A percentile compares a stretch with the other conserved stretches of the same genome.
phyloP scores from a whole-genome alignment of 495 filamentous ascomycete genomes.

The Ramalina intermedia region DNA sequence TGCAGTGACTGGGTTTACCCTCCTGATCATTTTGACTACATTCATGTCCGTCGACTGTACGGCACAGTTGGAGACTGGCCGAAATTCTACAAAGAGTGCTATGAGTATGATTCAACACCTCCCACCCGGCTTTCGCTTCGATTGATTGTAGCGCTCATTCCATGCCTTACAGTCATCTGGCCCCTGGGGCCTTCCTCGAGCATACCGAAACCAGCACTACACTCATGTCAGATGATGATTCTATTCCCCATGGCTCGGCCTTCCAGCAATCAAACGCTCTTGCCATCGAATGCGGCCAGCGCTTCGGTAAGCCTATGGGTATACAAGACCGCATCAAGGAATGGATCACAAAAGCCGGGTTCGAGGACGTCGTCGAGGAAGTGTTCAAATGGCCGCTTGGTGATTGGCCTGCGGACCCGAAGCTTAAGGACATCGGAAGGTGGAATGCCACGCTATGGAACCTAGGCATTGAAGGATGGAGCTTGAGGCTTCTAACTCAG shows the following conservation, averaged over 20 bases:
- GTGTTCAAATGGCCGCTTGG: conserved; percentile 52
- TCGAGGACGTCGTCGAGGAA: conserved; percentile 41
- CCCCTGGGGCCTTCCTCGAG: conserved; percentile 54
- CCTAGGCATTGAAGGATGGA: conserved; percentile 42
- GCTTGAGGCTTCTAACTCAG: conserved; percentile 44
- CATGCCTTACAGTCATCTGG: conserved; percentile 23
- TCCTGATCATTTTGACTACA: conserved; percentile 44
- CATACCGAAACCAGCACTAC: conserved; percentile 38
- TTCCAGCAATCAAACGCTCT: conserved; percentile 34
- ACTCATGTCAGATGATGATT: conserved; percentile 35
- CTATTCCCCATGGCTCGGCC: conserved; percentile 34
- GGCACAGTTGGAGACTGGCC: conserved; percentile 47
- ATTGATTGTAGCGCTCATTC: not conserved
- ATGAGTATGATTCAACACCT: conserved; percentile 15
- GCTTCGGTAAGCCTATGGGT: conserved; percentile 33
- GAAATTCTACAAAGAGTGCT: conserved; percentile 24
- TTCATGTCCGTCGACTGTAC: conserved; percentile 45
- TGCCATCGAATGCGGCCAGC: conserved; percentile 36
- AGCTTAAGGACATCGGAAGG: conserved; percentile 48
- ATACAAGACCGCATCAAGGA: conserved; percentile 27
- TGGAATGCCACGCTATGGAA: conserved; percentile 46
- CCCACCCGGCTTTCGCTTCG: not conserved
- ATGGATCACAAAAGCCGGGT: conserved; percentile 34
- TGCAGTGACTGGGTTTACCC: conserved; percentile 37
- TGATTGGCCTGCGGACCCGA: conserved; percentile 48